Evolutionary conservation across 306 rosid species (phyloP), one percentile per base, ranked within the genome.

Genomic region (Boehmeria nivea): DNA sequence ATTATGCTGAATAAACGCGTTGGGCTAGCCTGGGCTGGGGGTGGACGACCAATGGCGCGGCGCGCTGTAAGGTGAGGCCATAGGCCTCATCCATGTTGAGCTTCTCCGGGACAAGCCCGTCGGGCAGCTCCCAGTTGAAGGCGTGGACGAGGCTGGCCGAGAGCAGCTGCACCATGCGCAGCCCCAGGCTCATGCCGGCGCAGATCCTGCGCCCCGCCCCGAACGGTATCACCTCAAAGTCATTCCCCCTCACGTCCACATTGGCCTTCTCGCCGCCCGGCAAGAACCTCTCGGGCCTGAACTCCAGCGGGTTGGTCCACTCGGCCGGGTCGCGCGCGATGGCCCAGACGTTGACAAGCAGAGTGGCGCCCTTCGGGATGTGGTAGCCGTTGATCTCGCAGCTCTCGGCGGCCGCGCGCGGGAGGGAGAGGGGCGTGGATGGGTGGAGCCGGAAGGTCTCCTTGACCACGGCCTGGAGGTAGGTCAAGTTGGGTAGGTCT

Each of bases 381-480:
- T 77, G 86, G 57, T 71, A 78, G 18, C 80, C 72, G 9, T 71
- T 57, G 63, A 86, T 56, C n/a, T 75, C 78, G 52, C 87, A 79
- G 21, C 78, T 76, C 2, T 89, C 60, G 0, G 72, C 15, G 0
- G 86, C 82, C 14, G 76, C 57, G 0, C 88, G 82, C 0, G 97
- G 97, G 0, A 89, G 66, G 1, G 95, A 85, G n/a, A 89, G 85
- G 0, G 97, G 97, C 10, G 97, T 83, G n/a, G 97, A 63, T 0
- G 97, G 95, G 69, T 89, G 97, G 13, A 89, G 84, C 15, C 95
- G 83, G 17, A 89, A 81, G 0, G 87, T 75, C 60, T 89, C 97
- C 64, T 89, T 89, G 20, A 89, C 61, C n/a, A 85, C 85, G 4
- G 95, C 93, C 1, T 89, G 84, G 21, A 89, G 74, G 69, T 78